phyloP scores from a whole-genome alignment of 106 monocot species.

The Ottelia alismoides region DNA sequence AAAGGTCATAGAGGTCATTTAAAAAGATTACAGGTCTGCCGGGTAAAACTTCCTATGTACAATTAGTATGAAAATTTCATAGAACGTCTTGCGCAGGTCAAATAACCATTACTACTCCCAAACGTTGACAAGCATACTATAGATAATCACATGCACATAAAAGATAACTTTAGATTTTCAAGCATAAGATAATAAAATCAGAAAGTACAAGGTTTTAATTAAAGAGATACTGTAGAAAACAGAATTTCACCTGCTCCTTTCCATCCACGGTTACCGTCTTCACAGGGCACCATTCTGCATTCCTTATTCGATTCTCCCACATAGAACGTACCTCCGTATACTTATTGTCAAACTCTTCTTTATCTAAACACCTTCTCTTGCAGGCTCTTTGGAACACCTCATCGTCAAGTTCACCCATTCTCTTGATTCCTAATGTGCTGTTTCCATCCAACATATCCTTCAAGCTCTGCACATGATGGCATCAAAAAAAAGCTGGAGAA shows the following conservation, averaged over 20 bases:
- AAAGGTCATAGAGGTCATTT: no score
- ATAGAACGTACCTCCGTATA: background rate
- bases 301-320: constrained; percentile 13
- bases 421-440: constrained; percentile 49
- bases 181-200: no score
- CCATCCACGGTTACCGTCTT: background rate
- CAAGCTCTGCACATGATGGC: background rate
- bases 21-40: no score
- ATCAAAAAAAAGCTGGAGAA: background rate
- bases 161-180: no score
- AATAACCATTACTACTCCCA: no score
- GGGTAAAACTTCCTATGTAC: no score
- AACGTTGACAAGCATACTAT: no score
- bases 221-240: no score
- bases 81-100: no score
- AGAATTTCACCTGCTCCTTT: constrained; percentile 1
- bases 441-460: constrained; percentile 3
- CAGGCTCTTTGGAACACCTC: constrained; percentile 6
- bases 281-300: constrained; percentile 9
- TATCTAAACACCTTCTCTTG: background rate
- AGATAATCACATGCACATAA: no score
- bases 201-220: no score
- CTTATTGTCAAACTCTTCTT: background rate
- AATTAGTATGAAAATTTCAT: no score
- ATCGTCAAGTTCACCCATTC: constrained; percentile 17